Conservation (phyloP, 148 eudicot genomes). For the Fagopyrum homotropicum region DNA sequence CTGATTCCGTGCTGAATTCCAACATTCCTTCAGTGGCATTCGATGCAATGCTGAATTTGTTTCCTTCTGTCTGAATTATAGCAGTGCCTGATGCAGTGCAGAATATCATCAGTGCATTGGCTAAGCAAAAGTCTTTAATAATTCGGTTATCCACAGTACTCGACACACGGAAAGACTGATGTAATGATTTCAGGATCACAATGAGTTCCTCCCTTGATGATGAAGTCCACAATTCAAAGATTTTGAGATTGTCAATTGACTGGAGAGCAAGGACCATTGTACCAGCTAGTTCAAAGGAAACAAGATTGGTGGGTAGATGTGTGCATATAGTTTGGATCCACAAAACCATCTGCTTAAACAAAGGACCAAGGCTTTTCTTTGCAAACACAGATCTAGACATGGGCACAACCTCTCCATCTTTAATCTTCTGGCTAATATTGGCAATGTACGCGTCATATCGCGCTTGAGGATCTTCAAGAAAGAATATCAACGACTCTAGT, state of each 20-base stretch:
- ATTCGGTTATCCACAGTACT: neutral
- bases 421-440: neutral
- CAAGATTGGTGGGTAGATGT: slow-evolving; percentile 38
- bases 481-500: slow-evolving; percentile 27
- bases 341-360: slow-evolving; percentile 16
- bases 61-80: slow-evolving; percentile 34
- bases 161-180: slow-evolving; percentile 15
- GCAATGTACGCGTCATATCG: slow-evolving; percentile 31
- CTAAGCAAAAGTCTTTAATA: slow-evolving; percentile 35
- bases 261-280: neutral
- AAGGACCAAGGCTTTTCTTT: slow-evolving; percentile 14
- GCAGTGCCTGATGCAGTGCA: slow-evolving; percentile 63
- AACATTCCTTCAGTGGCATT: too few species aligned
- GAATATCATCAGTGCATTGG: slow-evolving; percentile 39
- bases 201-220: slow-evolving; percentile 17
- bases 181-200: slow-evolving; percentile 26
- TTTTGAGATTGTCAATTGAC: neutral
- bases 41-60: too few species aligned
- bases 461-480: slow-evolving; percentile 40
- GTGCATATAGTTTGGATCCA: slow-evolving; percentile 26
- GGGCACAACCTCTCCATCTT: neutral
- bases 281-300: slow-evolving; percentile 18
- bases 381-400: slow-evolving; percentile 22
- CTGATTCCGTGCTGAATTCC: too few species aligned
- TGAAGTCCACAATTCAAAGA: slow-evolving; percentile 14